Percentiles rank a stretch among this genome's conserved stretches.
These are phyloP conservation scores for Moesziomyces globuligerus DNA, from an alignment of 1,284 basidiomycete species.

Conservation along the genomic window DNA sequence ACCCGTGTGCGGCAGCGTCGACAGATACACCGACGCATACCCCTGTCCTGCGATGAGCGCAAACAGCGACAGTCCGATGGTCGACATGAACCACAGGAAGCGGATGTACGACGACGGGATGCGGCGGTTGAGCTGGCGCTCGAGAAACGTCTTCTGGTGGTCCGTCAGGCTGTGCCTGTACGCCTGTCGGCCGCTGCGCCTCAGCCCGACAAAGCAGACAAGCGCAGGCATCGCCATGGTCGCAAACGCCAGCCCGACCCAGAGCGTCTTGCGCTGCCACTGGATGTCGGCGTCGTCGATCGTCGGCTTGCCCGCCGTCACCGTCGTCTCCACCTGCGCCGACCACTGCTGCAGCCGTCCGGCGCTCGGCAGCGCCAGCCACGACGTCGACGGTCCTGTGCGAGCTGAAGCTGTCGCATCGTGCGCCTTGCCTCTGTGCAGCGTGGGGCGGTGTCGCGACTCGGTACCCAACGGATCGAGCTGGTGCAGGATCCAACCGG, in stretches of 20 bases:
- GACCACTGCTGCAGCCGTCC: slow-evolving; percentile 19
- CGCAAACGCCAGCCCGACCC: slow-evolving; percentile 72
- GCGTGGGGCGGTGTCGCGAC: slow-evolving; percentile 16
- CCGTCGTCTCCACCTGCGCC: not conserved
- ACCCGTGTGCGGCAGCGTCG: slow-evolving; percentile 72
- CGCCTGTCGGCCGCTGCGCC: slow-evolving; percentile 60
- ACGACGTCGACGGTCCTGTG: slow-evolving; percentile 3
- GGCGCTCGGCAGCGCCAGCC: slow-evolving; percentile 21
- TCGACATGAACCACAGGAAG: slow-evolving; percentile 73
- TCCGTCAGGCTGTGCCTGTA: slow-evolving; percentile 67
- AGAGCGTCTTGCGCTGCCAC: slow-evolving; percentile 73
- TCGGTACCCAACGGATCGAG: slow-evolving; percentile 49
- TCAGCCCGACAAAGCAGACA: slow-evolving; percentile 61
- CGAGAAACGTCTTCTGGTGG: slow-evolving; percentile 69
- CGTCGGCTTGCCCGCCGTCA: slow-evolving; percentile 8
- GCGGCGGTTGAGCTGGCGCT: slow-evolving; percentile 68
- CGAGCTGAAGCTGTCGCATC: not conserved
- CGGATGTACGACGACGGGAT: slow-evolving; percentile 72
- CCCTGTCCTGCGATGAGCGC: slow-evolving; percentile 73
- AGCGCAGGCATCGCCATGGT: slow-evolving; percentile 73
- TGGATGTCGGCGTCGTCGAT: slow-evolving; percentile 67
- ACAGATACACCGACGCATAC: slow-evolving; percentile 72
- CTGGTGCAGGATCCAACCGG: slow-evolving; percentile 70
- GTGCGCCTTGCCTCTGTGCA: not conserved
- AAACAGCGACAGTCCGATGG: slow-evolving; percentile 71